A percentile compares a stretch with the other conserved stretches of the same genome.
These are phyloP conservation scores for Rhipidocladum racemiflorum DNA, from an alignment of 176 grass and related monocot species.

Conservation along the genomic window DNA sequence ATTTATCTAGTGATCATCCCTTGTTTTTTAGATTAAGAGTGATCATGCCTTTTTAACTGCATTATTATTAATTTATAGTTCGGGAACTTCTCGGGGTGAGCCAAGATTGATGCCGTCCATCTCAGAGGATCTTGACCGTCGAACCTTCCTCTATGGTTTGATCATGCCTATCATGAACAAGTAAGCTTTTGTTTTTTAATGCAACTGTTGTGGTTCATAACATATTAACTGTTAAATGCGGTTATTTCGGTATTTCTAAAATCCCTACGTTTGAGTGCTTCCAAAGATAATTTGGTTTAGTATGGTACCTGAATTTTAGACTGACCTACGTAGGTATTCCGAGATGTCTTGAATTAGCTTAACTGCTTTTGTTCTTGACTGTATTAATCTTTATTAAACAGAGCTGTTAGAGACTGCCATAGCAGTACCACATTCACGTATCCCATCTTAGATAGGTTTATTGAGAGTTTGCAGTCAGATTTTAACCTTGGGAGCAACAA, in stretches of 20 bases:
- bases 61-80: slow-evolving; percentile 34
- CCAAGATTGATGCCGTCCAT: slow-evolving; percentile 85
- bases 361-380: not conserved
- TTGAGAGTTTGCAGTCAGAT: not conserved
- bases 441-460: slow-evolving; percentile 3
- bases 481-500: slow-evolving; percentile 3
- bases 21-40: not conserved
- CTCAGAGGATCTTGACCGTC: slow-evolving; percentile 67
- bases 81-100: slow-evolving; percentile 66
- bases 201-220: not conserved
- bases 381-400: not conserved
- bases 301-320: slow-evolving; percentile 8
- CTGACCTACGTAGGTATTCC: not conserved
- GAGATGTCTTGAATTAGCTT: not conserved
- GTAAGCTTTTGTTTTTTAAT: slow-evolving; percentile 43
- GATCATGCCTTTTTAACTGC: not conserved
- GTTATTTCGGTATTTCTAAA: slow-evolving; percentile 3
- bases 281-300: not conserved
- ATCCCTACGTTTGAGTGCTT: not conserved
- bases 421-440: too few species aligned
- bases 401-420: not conserved
- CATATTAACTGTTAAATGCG: not conserved
- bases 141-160: slow-evolving; percentile 71
- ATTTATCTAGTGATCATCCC: not conserved
- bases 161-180: slow-evolving; percentile 82